Evolutionary conservation across 148 eudicot genomes (phyloP).

Genomic region (Rhododendron kiyosumense): DNA sequence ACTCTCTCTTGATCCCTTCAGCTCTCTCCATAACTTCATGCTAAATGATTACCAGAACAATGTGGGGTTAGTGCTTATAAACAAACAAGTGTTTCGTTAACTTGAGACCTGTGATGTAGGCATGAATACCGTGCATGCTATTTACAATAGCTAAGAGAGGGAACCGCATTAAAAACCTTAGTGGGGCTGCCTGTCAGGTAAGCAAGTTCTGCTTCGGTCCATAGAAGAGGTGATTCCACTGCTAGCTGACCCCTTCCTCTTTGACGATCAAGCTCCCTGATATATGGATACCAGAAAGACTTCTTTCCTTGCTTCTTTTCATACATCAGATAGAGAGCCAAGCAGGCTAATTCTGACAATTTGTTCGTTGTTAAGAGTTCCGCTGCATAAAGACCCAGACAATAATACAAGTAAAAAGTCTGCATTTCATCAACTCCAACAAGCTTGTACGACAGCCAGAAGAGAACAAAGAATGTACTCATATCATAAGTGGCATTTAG

Average conservation of each 20-base stretch:
- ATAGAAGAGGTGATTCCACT: conserved; percentile 92
- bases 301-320: conserved; percentile 96
- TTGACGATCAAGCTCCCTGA: conserved; percentile 98
- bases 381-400: conserved; percentile 56
- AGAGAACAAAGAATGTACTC: not conserved
- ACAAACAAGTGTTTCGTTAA: not conserved
- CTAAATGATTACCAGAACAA: conserved; percentile 29
- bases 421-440: conserved; percentile 2
- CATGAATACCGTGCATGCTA: not conserved
- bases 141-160: conserved; percentile 13
- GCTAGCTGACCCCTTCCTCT: conserved; percentile 97
- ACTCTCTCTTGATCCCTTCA: conserved; percentile 88
- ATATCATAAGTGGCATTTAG: not conserved
- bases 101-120: not conserved
- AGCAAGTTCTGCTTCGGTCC: conserved; percentile 76
- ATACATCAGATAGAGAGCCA: conserved; percentile 97
- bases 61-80: not conserved
- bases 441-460: not conserved
- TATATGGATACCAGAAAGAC: conserved; percentile 96
- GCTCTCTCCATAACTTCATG: conserved; percentile 79
- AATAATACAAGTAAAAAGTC: conserved; percentile 18
- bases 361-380: conserved; percentile 94
- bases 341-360: conserved; percentile 93
- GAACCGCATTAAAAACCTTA: conserved; percentile 39
- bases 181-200: conserved; percentile 90